Evolutionary conservation across 2,329 filamentous ascomycete species (phyloP).

Genomic region (Hymenoscyphus infarciens): DNA sequence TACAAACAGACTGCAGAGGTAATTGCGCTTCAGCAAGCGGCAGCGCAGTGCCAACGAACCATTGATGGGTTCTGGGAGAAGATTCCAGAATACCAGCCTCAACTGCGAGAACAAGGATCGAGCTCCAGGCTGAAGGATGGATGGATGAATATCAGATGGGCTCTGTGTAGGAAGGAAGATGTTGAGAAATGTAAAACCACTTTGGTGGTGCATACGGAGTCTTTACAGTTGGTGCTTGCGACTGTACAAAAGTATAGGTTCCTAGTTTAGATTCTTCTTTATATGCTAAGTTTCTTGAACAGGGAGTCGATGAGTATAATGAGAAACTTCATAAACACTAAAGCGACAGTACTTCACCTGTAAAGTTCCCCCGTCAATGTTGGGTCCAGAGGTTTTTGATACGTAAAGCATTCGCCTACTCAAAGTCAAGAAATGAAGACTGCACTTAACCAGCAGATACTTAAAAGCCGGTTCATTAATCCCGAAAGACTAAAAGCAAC

Average conservation of each 20-base stretch:
- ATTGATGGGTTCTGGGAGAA: conserved; percentile 31
- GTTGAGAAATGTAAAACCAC: conserved; percentile 27
- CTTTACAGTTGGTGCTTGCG: not conserved
- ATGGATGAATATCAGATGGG: conserved; percentile 33
- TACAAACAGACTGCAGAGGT: conserved; percentile 21
- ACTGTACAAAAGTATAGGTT: conserved; percentile 6
- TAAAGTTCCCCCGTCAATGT: too few relatives aligned
- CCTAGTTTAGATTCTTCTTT: too few relatives aligned
- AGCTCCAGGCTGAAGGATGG: conserved; percentile 20
- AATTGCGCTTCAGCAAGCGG: conserved; percentile 27
- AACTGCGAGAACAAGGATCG: conserved; percentile 17
- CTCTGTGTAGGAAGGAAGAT: conserved; percentile 33
- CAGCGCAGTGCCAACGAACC: conserved; percentile 27
- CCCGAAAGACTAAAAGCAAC: too few relatives aligned
- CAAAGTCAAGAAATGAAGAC: too few relatives aligned
- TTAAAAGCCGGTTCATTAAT: too few relatives aligned
- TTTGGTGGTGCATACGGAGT: conserved; percentile 24
- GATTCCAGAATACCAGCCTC: conserved; percentile 29
- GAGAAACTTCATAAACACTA: too few relatives aligned
- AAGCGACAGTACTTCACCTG: too few relatives aligned
- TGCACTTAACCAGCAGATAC: too few relatives aligned
- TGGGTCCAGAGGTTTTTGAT: too few relatives aligned
- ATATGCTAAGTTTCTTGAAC: conserved; percentile 36
- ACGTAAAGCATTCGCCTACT: too few relatives aligned
- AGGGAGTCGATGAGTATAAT: too few relatives aligned